Conservation (phyloP, 768 basidiomycete genomes). For the Amylocystis lapponica region DNA sequence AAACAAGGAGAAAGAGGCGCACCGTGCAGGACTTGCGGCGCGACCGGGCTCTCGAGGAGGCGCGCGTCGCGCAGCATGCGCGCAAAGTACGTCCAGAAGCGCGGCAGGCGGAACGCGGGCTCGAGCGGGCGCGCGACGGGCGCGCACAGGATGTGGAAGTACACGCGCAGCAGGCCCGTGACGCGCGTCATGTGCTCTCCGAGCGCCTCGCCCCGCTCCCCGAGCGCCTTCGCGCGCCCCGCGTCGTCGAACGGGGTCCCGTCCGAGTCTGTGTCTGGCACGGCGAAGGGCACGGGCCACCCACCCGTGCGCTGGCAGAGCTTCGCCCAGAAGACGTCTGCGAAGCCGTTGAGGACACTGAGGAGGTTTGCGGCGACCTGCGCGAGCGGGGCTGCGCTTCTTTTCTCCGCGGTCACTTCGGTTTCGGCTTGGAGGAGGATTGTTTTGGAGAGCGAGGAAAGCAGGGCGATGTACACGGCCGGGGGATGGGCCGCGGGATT, state of each 20-base stretch:
- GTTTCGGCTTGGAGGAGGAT: conserved; percentile 91
- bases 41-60: conserved; percentile 52
- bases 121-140: conserved; percentile 39
- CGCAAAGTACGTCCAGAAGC: conserved; percentile 70
- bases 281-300: conserved; percentile 71
- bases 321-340: conserved; percentile 76
- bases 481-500: conserved; percentile 24
- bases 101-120: conserved; percentile 51
- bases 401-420: conserved; percentile 86
- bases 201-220: conserved; percentile 44
- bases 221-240: conserved; percentile 46
- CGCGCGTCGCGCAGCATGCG: conserved; percentile 48
- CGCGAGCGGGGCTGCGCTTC: conserved; percentile 79
- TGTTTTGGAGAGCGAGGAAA: conserved; percentile 85
- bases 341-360: conserved; percentile 46
- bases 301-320: conserved; percentile 84
- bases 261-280: conserved; percentile 49
- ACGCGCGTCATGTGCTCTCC: conserved; percentile 64
- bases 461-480: conserved; percentile 63
- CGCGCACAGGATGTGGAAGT: conserved; percentile 60
- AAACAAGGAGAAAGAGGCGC: conserved; percentile 17
- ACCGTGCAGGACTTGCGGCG: conserved; percentile 68
- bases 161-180: conserved; percentile 79
- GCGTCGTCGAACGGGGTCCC: conserved; percentile 39
- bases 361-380: conserved; percentile 70